Percentiles rank a stretch among this genome's conserved stretches.
Evolutionary conservation across 352 stramenopile genomes (phyloP).

Genomic region (Phytophthora tentaculata): DNA sequence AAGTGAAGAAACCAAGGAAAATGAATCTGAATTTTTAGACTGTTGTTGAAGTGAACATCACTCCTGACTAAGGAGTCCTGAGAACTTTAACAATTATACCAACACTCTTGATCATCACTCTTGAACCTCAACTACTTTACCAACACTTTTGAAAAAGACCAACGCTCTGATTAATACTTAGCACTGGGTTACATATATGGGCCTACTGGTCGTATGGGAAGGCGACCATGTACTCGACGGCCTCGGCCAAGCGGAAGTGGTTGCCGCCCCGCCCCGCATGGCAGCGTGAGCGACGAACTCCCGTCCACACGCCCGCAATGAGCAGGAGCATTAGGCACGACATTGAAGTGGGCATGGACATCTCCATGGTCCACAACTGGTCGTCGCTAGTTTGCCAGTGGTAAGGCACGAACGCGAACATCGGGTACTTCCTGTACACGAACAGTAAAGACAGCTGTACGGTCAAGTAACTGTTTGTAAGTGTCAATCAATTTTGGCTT

Average conservation of each 20-base stretch:
- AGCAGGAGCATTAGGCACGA: constrained; percentile 31
- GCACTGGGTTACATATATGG: neutral
- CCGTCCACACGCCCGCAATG: constrained; percentile 29
- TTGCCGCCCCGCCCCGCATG: constrained; percentile 17
- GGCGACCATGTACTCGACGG: constrained; percentile 40
- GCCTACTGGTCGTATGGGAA: constrained; percentile 30
- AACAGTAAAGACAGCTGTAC: no score
- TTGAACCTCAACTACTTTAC: constrained; percentile 11
- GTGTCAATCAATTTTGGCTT: no score
- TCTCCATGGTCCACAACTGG: constrained; percentile 34
- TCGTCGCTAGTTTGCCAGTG: constrained; percentile 32
- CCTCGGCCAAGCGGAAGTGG: constrained; percentile 34
- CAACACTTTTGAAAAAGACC: neutral
- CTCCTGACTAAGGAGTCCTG: no score
- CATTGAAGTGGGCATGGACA: constrained; percentile 34
- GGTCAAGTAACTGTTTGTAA: no score
- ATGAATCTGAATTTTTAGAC: neutral
- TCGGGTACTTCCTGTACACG: no score
- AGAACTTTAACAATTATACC: no score
- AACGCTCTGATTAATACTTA: constrained; percentile 9
- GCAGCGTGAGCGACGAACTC: constrained; percentile 29
- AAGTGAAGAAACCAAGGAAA: no score
- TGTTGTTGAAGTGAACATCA: constrained; percentile 15
- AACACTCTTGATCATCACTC: constrained; percentile 10
- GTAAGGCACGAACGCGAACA: constrained; percentile 21